phyloP scores from a whole-genome alignment of 106 monocot genomes.

The Phalaenopsis aphrodite region DNA sequence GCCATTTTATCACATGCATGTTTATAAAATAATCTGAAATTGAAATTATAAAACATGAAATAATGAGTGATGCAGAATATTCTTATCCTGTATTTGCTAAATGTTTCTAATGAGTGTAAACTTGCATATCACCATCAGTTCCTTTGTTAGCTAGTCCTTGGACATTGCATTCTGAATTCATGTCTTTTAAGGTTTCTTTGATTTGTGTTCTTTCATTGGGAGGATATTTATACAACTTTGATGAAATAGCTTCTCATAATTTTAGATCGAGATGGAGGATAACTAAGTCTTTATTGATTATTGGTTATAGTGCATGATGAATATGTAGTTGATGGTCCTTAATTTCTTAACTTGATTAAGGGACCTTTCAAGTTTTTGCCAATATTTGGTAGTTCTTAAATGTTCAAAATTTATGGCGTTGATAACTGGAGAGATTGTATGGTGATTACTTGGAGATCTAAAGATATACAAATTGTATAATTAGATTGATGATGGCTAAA shows the following conservation, averaged over 20 bases:
- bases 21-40: neutral
- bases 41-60: neutral
- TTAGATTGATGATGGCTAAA: too few relatives aligned
- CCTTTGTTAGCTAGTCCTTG: neutral
- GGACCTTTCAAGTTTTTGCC: neutral
- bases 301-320: neutral
- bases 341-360: neutral
- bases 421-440: too few relatives aligned
- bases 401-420: too few relatives aligned
- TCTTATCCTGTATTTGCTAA: neutral
- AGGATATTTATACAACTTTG: neutral
- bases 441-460: too few relatives aligned
- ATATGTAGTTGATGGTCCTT: neutral
- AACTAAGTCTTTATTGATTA: neutral
- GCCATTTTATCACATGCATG: neutral
- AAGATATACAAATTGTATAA: too few relatives aligned
- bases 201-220: neutral
- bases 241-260: neutral
- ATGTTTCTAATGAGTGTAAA: neutral
- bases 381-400: too few relatives aligned
- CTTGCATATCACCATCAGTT: neutral
- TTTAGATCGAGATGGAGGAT: neutral
- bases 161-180: neutral
- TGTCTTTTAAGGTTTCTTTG: neutral
- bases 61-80: neutral